Evolutionary conservation across 176 grass and related monocot species (phyloP), one percentile per base, ranked within the genome.

Genomic region (Otatea glauca): DNA sequence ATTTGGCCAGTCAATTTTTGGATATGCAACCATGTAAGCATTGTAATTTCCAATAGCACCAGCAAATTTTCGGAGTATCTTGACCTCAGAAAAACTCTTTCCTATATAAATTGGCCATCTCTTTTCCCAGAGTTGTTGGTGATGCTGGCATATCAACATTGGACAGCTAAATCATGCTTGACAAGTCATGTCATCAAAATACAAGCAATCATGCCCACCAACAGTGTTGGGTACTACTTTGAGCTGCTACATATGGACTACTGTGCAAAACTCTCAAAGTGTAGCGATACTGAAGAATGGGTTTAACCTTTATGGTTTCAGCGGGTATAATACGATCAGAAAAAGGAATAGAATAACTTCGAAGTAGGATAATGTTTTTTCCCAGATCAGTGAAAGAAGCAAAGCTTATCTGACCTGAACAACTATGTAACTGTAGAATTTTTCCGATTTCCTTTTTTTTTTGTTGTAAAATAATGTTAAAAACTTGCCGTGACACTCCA

Each of bases 11-110:
- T 94, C 80, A 83, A 96, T 72, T 85, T 92, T 81, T 3, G 93
- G 93, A 89, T 99, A 99, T 56, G 96, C 93, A 42, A 88, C 85
- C 72, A 88, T 89, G 86, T 94, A 83, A 85, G 96, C 96, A 86
- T 96, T 99, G 78, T 99, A 99, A 76, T 99, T 99, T 86, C 96
- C 96, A 83, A 99, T 91, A 68, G 96, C 96, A 10, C 96, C 96
- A 77, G 96, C 86, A 85, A 97, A 94, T 73, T 97, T 97, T 44
- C 95, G 92, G 15, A 93, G 83, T 81, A 97, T 86, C 76, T 62
- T 87, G 62, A 93, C 84, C 76, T 92, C 88, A 6, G 69, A 79
- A 68, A 96, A 87, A 79, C 85, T 68, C 75, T 89, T 84, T 69
- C 89, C 88, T 66, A 87, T 78, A 76, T 91, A 96, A 96, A 84